These are phyloP conservation scores for Ceratobasidium sp. DNA, from an alignment of 1,284 basidiomycete species.

Conservation along the genomic window DNA sequence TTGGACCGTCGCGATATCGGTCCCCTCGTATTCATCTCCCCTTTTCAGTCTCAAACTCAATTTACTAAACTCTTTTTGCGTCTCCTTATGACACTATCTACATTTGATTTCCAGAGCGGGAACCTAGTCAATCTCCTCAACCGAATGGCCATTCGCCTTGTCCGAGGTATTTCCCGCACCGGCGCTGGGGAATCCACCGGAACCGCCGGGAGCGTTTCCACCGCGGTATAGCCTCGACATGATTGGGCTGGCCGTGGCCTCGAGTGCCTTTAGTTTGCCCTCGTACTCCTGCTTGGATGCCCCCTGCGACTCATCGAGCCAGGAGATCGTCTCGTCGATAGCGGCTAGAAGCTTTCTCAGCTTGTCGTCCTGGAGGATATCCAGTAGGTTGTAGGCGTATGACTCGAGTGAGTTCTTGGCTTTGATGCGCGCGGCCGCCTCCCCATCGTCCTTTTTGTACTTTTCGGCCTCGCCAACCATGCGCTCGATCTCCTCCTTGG, in stretches of 20 bases:
- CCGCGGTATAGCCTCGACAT: constrained; percentile 93
- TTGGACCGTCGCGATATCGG: too few species aligned
- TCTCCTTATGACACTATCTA: too few species aligned
- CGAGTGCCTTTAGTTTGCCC: constrained; percentile 95
- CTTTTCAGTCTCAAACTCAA: too few species aligned
- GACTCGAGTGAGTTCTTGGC: constrained; percentile 93
- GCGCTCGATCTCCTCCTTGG: constrained; percentile 98
- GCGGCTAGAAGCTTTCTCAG: constrained; percentile 85
- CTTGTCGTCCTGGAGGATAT: constrained; percentile 88
- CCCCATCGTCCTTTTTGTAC: constrained; percentile 91
- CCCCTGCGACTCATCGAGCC: constrained; percentile 92
- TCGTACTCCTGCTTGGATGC: constrained; percentile 97
- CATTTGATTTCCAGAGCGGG: too few species aligned
- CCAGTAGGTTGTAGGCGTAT: constrained; percentile 96
- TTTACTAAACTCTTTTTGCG: too few species aligned
- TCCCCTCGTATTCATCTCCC: too few species aligned
- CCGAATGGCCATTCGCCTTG: constrained; percentile 84
- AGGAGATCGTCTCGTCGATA: constrained; percentile 88
- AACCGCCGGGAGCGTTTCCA: constrained; percentile 60
- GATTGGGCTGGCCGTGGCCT: constrained; percentile 91
- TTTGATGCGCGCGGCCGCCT: constrained; percentile 83
- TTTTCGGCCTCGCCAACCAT: constrained; percentile 96
- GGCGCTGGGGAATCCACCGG: constrained; percentile 58
- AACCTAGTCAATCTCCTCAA: constrained; percentile 79
- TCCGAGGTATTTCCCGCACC: constrained; percentile 60